Conservation (phyloP, 2,329 filamentous ascomycete species). For the Parasarocladium wereldwijsianum region DNA sequence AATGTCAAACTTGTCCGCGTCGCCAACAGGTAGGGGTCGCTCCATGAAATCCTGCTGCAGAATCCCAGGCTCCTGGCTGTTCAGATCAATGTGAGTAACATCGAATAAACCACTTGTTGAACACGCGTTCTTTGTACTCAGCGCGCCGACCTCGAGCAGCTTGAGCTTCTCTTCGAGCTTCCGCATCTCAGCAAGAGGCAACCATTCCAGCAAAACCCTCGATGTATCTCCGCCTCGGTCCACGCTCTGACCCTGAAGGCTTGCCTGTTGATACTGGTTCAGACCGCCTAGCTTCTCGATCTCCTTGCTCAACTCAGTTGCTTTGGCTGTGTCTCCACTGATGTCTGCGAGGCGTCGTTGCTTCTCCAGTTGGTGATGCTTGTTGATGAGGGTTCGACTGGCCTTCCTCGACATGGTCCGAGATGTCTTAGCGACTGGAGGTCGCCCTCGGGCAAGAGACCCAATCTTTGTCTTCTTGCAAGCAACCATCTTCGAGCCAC, state of each 20-base stretch:
- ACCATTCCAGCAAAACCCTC: constrained; percentile 48
- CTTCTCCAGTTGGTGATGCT: constrained; percentile 51
- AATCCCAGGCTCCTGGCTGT: constrained; percentile 73
- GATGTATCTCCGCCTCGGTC: constrained; percentile 56
- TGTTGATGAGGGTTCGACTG: constrained; percentile 49
- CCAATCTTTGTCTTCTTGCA: constrained; percentile 30
- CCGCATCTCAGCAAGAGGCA: constrained; percentile 20
- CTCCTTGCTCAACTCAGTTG: constrained; percentile 32
- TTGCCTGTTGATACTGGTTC: constrained; percentile 50
- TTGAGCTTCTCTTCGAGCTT: constrained; percentile 24
- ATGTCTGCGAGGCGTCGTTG: constrained; percentile 37
- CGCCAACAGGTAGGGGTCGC: constrained; percentile 51
- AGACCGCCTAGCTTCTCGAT: constrained; percentile 46
- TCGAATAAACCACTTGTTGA: constrained; percentile 57
- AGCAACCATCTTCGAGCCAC: constrained; percentile 25
- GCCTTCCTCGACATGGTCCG: constrained; percentile 50
- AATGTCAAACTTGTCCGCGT: constrained; percentile 63
- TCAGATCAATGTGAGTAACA: constrained; percentile 75
- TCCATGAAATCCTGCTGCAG: constrained; percentile 89
- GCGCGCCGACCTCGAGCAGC: constrained; percentile 78
- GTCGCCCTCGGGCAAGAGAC: constrained; percentile 34
- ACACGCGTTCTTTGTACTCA: constrained; percentile 75
- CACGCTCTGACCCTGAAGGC: constrained; percentile 50
- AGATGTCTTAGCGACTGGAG: constrained; percentile 35
- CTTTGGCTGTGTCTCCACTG: constrained; percentile 29